phyloP scores from a whole-genome alignment of 1,284 basidiomycete genomes.

The Microbotryomycetes sp. region DNA sequence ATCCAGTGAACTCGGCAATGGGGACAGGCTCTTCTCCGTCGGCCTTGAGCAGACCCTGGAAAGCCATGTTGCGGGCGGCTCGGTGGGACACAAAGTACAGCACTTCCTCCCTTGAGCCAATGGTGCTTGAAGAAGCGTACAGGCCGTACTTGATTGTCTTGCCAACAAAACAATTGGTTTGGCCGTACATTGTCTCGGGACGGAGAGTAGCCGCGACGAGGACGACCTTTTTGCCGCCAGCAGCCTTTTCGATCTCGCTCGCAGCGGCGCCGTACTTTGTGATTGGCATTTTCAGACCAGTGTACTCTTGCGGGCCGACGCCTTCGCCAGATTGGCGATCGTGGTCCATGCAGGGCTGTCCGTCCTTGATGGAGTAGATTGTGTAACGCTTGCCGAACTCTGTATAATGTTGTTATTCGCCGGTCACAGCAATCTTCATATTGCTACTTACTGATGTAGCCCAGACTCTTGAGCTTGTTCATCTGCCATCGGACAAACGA shows the following conservation, averaged over 20 bases:
- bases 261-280: conserved; percentile 60
- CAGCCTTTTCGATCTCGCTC: conserved; percentile 53
- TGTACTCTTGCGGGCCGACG: conserved; percentile 93
- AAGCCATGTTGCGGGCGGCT: conserved; percentile 94
- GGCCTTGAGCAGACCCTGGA: conserved; percentile 70
- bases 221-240: conserved; percentile 73
- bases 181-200: conserved; percentile 98
- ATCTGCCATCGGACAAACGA: conserved; percentile 97
- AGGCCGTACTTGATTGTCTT: conserved; percentile 86
- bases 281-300: conserved; percentile 91
- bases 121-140: conserved; percentile 53
- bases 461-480: conserved; percentile 78
- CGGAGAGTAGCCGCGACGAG: conserved; percentile 92
- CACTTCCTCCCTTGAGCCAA: conserved; percentile 59
- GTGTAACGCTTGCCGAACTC: conserved; percentile 97
- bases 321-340: conserved; percentile 94
- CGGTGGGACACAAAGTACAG: conserved; percentile 86
- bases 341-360: conserved; percentile 99
- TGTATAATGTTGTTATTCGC: conserved; percentile 27
- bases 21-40: conserved; percentile 50
- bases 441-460: conserved; percentile 60
- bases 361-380: conserved; percentile 98
- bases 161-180: conserved; percentile 97
- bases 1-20: conserved; percentile 68
- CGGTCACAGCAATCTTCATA: conserved; percentile 24